Conservation (phyloP, 2,329 filamentous ascomycete species). For the Fusarium sp. region DNA sequence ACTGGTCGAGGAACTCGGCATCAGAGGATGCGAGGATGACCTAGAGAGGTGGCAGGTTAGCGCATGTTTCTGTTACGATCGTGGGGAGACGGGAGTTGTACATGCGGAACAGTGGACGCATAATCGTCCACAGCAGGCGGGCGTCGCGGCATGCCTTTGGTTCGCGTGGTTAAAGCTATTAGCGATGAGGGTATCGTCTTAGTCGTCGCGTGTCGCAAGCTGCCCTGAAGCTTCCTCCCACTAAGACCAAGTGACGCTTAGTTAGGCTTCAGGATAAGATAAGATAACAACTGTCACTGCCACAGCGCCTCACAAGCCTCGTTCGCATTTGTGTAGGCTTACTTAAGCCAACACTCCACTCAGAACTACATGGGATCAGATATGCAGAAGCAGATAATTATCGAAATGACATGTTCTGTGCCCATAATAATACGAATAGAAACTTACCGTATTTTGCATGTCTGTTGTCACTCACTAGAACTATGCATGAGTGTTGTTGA, state of each 20-base stretch:
- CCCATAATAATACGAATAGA: rapidly evolving
- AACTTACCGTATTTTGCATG: rapidly evolving
- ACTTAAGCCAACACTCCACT: not conserved
- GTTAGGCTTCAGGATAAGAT: conserved; percentile 1
- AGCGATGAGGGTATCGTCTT: conserved; percentile 11
- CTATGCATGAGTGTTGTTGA: not conserved
- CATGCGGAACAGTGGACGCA: conserved; percentile 56
- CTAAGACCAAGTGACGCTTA: conserved; percentile 4
- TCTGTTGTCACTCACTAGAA: no score
- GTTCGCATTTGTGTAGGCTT: not conserved
- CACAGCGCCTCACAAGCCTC: not conserved
- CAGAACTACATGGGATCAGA: not conserved
- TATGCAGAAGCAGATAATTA: no score
- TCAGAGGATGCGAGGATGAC: conserved; percentile 93
- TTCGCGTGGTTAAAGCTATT: conserved; percentile 10
- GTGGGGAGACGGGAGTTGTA: conserved; percentile 37
- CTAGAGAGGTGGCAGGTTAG: conserved; percentile 54
- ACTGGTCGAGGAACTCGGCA: conserved; percentile 91
- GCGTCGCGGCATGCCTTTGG: conserved; percentile 53
- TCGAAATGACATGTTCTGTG: rapidly evolving
- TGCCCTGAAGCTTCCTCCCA: conserved; percentile 9
- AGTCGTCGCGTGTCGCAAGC: conserved; percentile 32
- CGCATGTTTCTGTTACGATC: not conserved
- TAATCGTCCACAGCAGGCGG: conserved; percentile 57
- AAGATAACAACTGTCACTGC: not conserved